Evolutionary conservation across 2,329 filamentous ascomycete genomes (phyloP).

Genomic region (Hypoxylon sp.): DNA sequence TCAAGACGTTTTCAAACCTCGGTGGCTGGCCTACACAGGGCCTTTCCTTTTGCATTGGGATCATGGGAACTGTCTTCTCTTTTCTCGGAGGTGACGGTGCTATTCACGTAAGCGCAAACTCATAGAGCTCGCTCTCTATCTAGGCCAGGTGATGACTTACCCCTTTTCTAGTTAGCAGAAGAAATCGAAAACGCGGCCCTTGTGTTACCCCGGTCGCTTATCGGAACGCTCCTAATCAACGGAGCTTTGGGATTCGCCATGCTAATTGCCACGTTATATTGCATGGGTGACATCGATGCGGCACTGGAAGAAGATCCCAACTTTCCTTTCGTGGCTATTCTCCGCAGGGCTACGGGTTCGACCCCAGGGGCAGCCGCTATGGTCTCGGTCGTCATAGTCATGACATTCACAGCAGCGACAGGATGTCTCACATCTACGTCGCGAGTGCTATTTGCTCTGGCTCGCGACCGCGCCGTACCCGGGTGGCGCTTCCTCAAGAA

Average conservation of each 20-base stretch:
- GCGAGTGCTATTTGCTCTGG: conserved; percentile 69
- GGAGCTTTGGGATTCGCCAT: conserved; percentile 68
- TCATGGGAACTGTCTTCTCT: conserved; percentile 43
- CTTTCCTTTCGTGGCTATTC: conserved; percentile 73
- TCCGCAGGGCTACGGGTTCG: conserved; percentile 63
- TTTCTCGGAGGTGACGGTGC: conserved; percentile 59
- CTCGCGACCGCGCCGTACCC: conserved; percentile 48
- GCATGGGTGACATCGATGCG: conserved; percentile 63
- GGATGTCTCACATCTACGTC: conserved; percentile 71
- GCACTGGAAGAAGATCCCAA: conserved; percentile 63
- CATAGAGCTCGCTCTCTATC: not conserved
- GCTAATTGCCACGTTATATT: conserved; percentile 69
- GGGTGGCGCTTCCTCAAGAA: conserved; percentile 42
- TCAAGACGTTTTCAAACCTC: conserved; percentile 49
- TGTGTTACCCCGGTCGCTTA: conserved; percentile 66
- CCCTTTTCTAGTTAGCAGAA: conserved; percentile 59
- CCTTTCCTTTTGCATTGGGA: conserved; percentile 47
- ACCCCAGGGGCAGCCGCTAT: conserved; percentile 65
- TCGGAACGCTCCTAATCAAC: conserved; percentile 65
- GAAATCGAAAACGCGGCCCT: conserved; percentile 64
- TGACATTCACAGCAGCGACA: conserved; percentile 66
- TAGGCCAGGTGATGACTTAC: not conserved
- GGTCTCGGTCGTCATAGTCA: conserved; percentile 64
- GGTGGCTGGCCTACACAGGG: conserved; percentile 48
- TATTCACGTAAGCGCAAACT: conserved; percentile 42